Evolutionary conservation across 768 basidiomycete genomes (phyloP), one percentile per base, ranked within the genome.

Genomic region (Boletus insuetus): DNA sequence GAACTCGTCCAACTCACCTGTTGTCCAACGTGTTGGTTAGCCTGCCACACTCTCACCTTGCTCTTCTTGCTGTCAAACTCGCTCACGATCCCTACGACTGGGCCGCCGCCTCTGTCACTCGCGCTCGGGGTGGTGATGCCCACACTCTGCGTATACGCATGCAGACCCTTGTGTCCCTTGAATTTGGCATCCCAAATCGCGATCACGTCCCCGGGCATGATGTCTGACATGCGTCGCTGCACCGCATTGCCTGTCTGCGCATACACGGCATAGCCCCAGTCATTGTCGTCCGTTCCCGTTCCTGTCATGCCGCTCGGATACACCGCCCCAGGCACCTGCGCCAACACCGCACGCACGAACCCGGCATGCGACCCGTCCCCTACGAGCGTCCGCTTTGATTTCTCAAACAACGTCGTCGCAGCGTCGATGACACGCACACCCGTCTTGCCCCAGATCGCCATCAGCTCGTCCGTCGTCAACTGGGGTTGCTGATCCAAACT

Each of bases 41-140:
- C 93, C 69, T 95, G 91, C 69, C 87, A 87, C 42, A 91, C 84
- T 68, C 80, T 81, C 50, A 94, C 76, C 76, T 97, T 97, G 56
- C 80, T 82, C 77, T 94, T 95, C 82, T 91, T 94, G 38, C 73
- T 71, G 62, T 97, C 94, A 67, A 86, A 89, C 66, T 95, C 94
- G 46, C 78, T 79, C 50, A 95, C 82, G 43, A 97, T 74, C 10
- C 87, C 94, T 35, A 91, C 75, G 7, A 92, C 60, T 22, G 83
- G 80, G 5, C 76, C 75, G 12, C 68, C 66, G 40, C 19, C 39
- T 8, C 46, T 29, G 29, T 29, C 29, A 9, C 29, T 29, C 29
- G 7, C 29, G 29, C 29, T 29, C 29, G 29, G 29, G 29, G 29
- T 29, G 29, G 29, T 29, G 24, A 66, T 73, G 4, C 83, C 83